Evolutionary conservation across 352 stramenopile species (phyloP), one percentile per base, ranked within the genome.

Genomic region (Hyphochytrium catenoides): DNA sequence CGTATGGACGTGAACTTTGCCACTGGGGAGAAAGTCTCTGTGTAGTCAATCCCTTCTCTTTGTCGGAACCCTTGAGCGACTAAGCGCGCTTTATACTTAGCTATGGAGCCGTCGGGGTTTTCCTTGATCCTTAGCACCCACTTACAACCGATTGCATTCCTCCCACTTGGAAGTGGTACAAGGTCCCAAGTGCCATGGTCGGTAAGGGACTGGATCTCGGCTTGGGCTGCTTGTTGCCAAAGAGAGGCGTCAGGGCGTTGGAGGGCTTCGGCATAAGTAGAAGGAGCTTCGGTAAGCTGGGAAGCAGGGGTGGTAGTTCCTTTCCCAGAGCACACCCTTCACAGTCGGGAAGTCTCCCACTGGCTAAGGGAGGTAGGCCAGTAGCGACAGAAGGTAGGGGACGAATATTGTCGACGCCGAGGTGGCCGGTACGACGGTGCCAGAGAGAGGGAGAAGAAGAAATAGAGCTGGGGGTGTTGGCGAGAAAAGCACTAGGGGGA

Each of bases 71-170:
- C 46, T 22, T 47, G 52, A 2, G 40, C 41, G 2, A 60, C 51
- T n/a, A 63, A 20, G 0, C 51, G 25, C 15, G 48, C 46, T 36
- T 54, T 55, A 47, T 47, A 63, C 19, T 57, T 57, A 33, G 54
- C 36, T 8, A 62, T 17, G 0, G 15, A 47, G 0, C 40, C 51
- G 24, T 57, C 31, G 15, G 33, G 36, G 11, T 60, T 52, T 9
- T 34, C 41, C 36, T 54, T 57, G 29, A 54, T 54, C 32, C 57
- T 56, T 45, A 62, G 59, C 0, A 57, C 39, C 41, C 39, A 62
- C 33, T 56, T 28, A 8, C 39, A 31, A 1, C 9, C 34, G 18
- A 44, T 26, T 15, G 39, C 26, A 2, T 34, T 48, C 16, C 25
- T 31, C 11, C 2, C 3, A 8, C 11, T 0, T 14, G 36, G 41